phyloP scores from a whole-genome alignment of 768 basidiomycete species.

The Epithele typhae region DNA sequence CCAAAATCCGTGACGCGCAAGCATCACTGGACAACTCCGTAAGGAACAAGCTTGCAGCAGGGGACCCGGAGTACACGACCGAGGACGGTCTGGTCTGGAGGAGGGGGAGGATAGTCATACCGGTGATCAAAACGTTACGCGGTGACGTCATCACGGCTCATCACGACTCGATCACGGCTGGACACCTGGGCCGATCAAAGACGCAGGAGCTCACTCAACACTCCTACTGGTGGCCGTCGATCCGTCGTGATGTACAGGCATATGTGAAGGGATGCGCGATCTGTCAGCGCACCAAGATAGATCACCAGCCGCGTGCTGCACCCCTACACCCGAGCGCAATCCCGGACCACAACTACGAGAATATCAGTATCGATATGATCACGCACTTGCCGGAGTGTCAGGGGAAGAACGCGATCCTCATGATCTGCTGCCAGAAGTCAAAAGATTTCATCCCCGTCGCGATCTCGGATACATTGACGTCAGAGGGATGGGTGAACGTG shows the following conservation, averaged over 20 bases:
- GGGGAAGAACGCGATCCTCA: conserved; percentile 15
- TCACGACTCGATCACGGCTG: conserved; percentile 22
- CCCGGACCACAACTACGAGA: conserved; percentile 2
- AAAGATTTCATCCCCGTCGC: conserved; percentile 29
- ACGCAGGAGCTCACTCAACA: conserved; percentile 21
- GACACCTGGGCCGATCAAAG: conserved; percentile 26
- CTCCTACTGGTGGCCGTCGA: conserved; percentile 28
- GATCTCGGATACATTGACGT: conserved; percentile 12
- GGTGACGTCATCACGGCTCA: conserved; percentile 11
- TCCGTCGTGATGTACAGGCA: conserved; percentile 12
- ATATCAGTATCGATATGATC: conserved; percentile 18
- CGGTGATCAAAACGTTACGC: not conserved
- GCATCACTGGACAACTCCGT: conserved; percentile 20
- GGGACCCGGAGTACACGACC: conserved; percentile 5
- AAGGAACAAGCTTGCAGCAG: conserved; percentile 29
- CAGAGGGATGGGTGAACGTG: conserved; percentile 18
- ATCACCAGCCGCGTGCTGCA: conserved; percentile 3
- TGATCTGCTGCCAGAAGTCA: conserved; percentile 12
- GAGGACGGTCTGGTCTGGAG: conserved; percentile 25
- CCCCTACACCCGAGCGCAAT: conserved; percentile 16
- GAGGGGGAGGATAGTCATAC: not conserved
- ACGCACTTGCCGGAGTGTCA: conserved; percentile 16
- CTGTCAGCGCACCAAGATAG: conserved; percentile 25
- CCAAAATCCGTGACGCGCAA: too few relatives aligned
- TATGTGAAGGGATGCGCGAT: conserved; percentile 26